Base-by-base conservation (phyloP, 306 rosid species). In the Lathyrus aphaca region DNA sequence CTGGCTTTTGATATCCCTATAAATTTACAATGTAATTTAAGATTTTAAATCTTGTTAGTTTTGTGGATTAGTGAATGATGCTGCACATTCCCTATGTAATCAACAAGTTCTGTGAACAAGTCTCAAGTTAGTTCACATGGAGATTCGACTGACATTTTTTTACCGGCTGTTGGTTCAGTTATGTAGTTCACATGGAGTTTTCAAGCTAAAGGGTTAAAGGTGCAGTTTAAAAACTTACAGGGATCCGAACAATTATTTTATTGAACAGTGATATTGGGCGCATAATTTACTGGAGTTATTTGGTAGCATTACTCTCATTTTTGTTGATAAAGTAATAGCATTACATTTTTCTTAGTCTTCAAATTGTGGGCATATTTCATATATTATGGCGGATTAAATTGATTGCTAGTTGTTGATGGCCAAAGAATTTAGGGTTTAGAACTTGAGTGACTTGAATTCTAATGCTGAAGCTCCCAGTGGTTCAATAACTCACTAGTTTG, bases 31-130 rank as follows among this genome's bases (percentile, higher is more conserved):
- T 77, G 80, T 82, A 69, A 58, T 69, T 42, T 62, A 16, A 54
- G 71, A 77, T 64, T 73, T 55, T 13, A 44, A 73, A 68, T 42
- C 17, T 58, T 35, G 56, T 75, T 56, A 49, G 25, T 56, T 69
- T 65, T 72, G 68, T 55, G 85, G 69, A 51, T 65, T 66, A 25
- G 56, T 60, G 75, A 51, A 8, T 59, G 58, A 21, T 73, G 67
- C 49, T n/a, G 56, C 70, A 63, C 43, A 73, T 63, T 69, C 64
- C 59, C 11, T 30, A 15, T 48, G 63, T 19, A 59, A 66, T 66
- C 53, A 49, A 58, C 44, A 59, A 49, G 64, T 63, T 62, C 39
- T 49, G 65, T 10, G 19, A 11, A 13, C 39, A 27, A 37, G 39
- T 18, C 30, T 66, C 14, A 29, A 50, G 73, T 54, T 23, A 37